A percentile compares a stretch with the other conserved stretches of the same genome.
Evolutionary conservation across 768 basidiomycete genomes (phyloP).

Genomic region (Boletellus ananas): DNA sequence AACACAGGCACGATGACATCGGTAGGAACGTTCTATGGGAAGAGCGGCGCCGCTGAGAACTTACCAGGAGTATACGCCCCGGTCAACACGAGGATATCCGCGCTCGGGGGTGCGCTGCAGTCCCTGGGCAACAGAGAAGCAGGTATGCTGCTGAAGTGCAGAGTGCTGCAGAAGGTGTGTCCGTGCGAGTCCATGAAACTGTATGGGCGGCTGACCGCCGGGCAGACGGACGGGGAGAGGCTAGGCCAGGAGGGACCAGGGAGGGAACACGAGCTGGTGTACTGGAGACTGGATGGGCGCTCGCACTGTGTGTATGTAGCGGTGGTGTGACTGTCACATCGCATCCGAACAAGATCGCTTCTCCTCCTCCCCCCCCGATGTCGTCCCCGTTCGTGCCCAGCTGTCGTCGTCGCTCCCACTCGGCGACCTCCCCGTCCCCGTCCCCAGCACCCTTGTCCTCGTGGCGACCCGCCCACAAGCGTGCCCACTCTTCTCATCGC

Average conservation of each 20-base stretch:
- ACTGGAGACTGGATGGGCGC: constrained; percentile 13
- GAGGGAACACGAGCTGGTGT: constrained; percentile 16
- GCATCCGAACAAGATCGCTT: constrained; percentile 15
- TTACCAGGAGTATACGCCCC: constrained; percentile 9
- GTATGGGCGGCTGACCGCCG: not conserved
- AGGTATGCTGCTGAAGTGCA: no score
- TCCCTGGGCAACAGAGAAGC: constrained; percentile 26
- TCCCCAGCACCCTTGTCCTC: constrained; percentile 35
- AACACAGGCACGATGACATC: constrained; percentile 17
- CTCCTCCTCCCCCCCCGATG: constrained; percentile 2
- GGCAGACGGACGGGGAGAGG: constrained; percentile 1
- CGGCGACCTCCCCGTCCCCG: constrained; percentile 37
- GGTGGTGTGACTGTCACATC: constrained; percentile 21
- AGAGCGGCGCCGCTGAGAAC: not conserved
- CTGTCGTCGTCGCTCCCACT: constrained; percentile 53
- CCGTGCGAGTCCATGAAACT: not conserved
- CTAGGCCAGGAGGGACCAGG: not conserved
- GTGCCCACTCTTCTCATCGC: constrained; percentile 42
- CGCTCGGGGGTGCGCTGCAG: constrained; percentile 39
- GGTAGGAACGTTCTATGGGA: constrained; percentile 23
- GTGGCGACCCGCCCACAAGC: constrained; percentile 46
- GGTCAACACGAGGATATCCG: constrained; percentile 45
- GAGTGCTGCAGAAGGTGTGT: constrained; percentile 30
- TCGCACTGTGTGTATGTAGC: constrained; percentile 20
- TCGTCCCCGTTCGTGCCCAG: constrained; percentile 31